Conservation (phyloP, 129 eudicot species). For the Flaveria ramosissima region DNA sequence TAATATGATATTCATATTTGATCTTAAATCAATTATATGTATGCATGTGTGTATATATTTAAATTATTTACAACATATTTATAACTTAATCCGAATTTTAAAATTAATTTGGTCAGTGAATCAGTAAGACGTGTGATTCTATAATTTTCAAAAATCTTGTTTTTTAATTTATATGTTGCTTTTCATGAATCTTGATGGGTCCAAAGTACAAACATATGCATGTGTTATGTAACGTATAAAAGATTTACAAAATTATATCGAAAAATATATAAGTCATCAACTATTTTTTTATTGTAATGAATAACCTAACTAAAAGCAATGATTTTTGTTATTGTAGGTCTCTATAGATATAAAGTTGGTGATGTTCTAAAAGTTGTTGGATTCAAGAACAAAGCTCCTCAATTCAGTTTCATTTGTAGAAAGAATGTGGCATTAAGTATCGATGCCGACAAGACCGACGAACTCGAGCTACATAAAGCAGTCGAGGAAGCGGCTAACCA, state of each 20-base stretch:
- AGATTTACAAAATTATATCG: not conserved
- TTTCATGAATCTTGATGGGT: conserved; percentile 3
- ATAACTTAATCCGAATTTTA: no score
- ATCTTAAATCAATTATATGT: no score
- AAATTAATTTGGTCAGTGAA: no score
- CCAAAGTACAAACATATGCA: not conserved
- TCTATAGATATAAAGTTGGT: conserved; percentile 14
- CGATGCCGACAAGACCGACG: conserved; percentile 53
- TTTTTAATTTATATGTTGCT: not conserved
- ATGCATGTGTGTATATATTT: no score
- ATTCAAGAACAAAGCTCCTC: conserved; percentile 20
- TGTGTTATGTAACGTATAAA: not conserved
- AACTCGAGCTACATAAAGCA: conserved; percentile 49
- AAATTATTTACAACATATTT: no score
- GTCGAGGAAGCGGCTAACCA: conserved; percentile 39
- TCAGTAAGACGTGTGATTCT: no score
- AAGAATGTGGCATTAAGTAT: conserved; percentile 53
- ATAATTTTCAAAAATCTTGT: no score
- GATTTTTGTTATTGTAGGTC: not conserved
- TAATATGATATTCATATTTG: no score
- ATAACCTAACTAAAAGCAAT: no score
- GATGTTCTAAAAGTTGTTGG: conserved; percentile 14
- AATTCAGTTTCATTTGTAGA: conserved; percentile 13
- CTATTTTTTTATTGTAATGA: not conserved
- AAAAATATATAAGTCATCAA: not conserved